Evolutionary conservation across 805 yeast genomes (phyloP).

Genomic region (Saccharomycopsis babjevae): DNA sequence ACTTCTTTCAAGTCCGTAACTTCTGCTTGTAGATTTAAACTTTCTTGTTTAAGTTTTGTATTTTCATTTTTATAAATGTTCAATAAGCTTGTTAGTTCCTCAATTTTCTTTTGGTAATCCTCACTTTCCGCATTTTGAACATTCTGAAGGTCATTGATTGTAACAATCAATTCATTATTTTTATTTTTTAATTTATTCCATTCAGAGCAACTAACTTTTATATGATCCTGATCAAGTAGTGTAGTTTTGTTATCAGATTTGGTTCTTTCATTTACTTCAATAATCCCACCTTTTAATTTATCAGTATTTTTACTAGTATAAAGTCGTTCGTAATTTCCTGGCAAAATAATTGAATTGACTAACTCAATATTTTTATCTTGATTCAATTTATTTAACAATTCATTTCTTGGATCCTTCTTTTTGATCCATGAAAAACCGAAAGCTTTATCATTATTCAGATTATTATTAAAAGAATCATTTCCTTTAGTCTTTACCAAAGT

Average conservation of each 20-base stretch:
- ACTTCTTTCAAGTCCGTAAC: not conserved
- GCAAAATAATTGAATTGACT: conserved; percentile 13
- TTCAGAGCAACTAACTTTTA: conserved; percentile 9
- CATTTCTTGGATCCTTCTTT: not conserved
- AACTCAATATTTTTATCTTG: conserved; percentile 15
- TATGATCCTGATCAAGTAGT: not conserved
- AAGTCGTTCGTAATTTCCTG: conserved; percentile 4
- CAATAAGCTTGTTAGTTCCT: not conserved
- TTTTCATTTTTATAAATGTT: conserved; percentile 11
- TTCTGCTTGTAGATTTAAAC: conserved; percentile 13
- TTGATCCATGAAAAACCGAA: not conserved
- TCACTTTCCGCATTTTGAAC: conserved; percentile 5
- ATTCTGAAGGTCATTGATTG: conserved; percentile 16
- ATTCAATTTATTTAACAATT: not conserved
- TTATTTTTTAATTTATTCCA: conserved; percentile 18
- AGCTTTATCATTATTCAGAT: not conserved
- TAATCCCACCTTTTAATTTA: not conserved
- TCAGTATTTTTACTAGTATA: not conserved
- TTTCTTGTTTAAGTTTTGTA: conserved; percentile 11
- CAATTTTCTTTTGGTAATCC: not conserved
- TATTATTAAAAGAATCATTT: not conserved
- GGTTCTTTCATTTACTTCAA: not conserved
- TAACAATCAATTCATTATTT: conserved; percentile 19
- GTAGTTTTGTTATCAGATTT: not conserved
- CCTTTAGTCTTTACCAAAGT: not conserved